A percentile compares a stretch with the other conserved stretches of the same genome.
Evolutionary conservation across 768 basidiomycete genomes (phyloP).

Genomic region (Rhizopogon vesiculosus): DNA sequence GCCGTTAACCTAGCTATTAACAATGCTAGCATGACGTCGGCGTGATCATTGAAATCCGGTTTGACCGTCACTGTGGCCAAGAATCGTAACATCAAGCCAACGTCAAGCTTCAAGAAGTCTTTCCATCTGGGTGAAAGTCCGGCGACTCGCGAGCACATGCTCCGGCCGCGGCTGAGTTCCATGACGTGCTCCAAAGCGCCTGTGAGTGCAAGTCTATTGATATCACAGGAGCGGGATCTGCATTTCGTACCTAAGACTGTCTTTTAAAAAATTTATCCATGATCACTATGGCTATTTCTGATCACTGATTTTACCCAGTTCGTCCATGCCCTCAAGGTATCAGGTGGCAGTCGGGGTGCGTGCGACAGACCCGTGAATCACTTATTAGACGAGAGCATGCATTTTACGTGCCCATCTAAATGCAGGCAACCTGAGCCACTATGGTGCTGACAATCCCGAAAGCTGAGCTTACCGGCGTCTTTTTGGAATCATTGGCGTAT

Average conservation of each 20-base stretch:
- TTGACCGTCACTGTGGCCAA: too few relatives aligned
- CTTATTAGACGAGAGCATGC: background rate
- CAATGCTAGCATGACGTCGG: too few relatives aligned
- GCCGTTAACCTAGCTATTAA: too few relatives aligned
- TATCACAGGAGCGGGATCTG: background rate
- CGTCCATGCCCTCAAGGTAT: background rate
- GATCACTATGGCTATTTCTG: background rate
- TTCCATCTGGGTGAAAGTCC: too few relatives aligned
- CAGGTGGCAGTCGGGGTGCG: background rate
- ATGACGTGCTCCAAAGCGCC: background rate
- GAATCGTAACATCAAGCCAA: too few relatives aligned
- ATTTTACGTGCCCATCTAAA: background rate
- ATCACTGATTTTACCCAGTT: background rate
- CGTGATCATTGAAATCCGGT: too few relatives aligned
- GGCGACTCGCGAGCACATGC: too few relatives aligned
- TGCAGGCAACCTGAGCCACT: background rate
- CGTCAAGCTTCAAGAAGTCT: too few relatives aligned
- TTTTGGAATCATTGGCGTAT: slow-evolving; percentile 8
- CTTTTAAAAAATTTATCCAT: too few relatives aligned
- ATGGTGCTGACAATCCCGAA: slow-evolving; percentile 4
- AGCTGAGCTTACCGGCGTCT: slow-evolving; percentile 8
- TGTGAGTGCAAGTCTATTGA: background rate
- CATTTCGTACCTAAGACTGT: background rate
- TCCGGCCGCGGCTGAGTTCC: background rate
- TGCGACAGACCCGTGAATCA: background rate